phyloP scores from a whole-genome alignment of 164 flowering plant genomes.

The Vitis labrusca region DNA sequence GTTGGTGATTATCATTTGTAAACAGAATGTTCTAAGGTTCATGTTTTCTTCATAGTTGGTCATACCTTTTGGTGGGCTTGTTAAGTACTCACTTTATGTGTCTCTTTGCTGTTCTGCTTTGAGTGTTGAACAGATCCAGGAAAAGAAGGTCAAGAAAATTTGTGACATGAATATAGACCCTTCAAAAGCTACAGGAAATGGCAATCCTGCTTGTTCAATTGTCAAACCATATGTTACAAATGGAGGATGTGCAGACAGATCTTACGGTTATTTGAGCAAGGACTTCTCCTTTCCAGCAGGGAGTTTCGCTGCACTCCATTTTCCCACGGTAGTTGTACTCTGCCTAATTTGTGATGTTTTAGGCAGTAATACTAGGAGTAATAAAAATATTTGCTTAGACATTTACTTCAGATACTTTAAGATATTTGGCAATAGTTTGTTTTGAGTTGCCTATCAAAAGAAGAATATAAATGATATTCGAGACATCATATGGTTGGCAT shows the following conservation, averaged over 20 bases:
- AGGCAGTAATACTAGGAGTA: background rate
- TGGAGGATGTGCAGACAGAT: slow-evolving; percentile 65
- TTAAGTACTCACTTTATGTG: too few species aligned
- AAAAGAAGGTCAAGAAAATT: slow-evolving; percentile 91
- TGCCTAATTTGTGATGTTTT: slow-evolving; percentile 13
- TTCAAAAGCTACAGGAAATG: slow-evolving; percentile 66
- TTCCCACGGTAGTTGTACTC: slow-evolving; percentile 95
- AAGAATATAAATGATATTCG: too few species aligned
- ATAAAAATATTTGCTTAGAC: background rate
- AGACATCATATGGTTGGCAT: too few species aligned
- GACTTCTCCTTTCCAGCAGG: slow-evolving; percentile 74
- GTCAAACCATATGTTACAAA: slow-evolving; percentile 52
- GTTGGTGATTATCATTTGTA: slow-evolving; percentile 4
- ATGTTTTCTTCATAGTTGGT: too few species aligned
- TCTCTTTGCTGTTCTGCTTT: background rate
- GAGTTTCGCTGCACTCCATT: slow-evolving; percentile 76
- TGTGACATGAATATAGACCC: slow-evolving; percentile 85
- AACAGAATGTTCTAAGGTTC: background rate
- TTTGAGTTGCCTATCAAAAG: too few species aligned
- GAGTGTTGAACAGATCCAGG: slow-evolving; percentile 74
- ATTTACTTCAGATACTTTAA: too few species aligned
- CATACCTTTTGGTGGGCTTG: too few species aligned
- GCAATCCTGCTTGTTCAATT: slow-evolving; percentile 68
- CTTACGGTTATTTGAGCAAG: slow-evolving; percentile 43
- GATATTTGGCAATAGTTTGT: too few species aligned